Conservation (phyloP, 768 basidiomycete genomes). For the Tricholoma sp. region DNA sequence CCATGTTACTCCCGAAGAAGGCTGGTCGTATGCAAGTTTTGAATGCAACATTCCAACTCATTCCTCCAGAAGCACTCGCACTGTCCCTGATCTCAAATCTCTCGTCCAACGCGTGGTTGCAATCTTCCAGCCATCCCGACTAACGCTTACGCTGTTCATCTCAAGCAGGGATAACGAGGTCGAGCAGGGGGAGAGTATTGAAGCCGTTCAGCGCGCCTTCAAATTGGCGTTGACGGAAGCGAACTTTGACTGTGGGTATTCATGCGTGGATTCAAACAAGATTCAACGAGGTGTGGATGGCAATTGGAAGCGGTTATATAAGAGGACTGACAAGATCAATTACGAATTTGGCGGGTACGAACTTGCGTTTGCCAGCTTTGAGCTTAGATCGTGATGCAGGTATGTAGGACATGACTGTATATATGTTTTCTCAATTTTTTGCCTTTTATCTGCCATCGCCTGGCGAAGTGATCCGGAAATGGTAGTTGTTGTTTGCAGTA, state of each 20-base stretch:
- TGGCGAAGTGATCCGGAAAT: neutral
- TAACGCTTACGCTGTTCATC: slow-evolving; percentile 89
- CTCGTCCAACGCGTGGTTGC: slow-evolving; percentile 84
- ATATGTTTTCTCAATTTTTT: neutral
- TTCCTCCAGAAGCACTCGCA: slow-evolving; percentile 14
- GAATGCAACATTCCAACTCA: slow-evolving; percentile 90
- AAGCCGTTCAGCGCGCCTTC: slow-evolving; percentile 73
- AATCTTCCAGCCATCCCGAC: slow-evolving; percentile 87
- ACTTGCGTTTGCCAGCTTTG: slow-evolving; percentile 86
- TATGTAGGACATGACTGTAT: slow-evolving; percentile 5
- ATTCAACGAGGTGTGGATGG: neutral
- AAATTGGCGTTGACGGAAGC: slow-evolving; percentile 51
- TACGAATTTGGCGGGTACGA: slow-evolving; percentile 96
- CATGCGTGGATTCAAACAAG: slow-evolving; percentile 7
- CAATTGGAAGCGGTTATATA: slow-evolving; percentile 41
- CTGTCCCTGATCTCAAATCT: slow-evolving; percentile 68
- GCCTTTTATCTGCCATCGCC: no score
- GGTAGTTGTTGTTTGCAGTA: no score
- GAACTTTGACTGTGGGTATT: neutral
- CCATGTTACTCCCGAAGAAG: slow-evolving; percentile 96
- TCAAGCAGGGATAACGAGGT: slow-evolving; percentile 55
- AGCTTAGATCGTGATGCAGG: slow-evolving; percentile 23
- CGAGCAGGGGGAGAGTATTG: slow-evolving; percentile 49
- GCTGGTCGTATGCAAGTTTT: slow-evolving; percentile 98
- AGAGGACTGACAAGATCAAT: slow-evolving; percentile 92